Evolutionary conservation across 768 basidiomycete species (phyloP).

Genomic region (Leccinum subgranulosum): DNA sequence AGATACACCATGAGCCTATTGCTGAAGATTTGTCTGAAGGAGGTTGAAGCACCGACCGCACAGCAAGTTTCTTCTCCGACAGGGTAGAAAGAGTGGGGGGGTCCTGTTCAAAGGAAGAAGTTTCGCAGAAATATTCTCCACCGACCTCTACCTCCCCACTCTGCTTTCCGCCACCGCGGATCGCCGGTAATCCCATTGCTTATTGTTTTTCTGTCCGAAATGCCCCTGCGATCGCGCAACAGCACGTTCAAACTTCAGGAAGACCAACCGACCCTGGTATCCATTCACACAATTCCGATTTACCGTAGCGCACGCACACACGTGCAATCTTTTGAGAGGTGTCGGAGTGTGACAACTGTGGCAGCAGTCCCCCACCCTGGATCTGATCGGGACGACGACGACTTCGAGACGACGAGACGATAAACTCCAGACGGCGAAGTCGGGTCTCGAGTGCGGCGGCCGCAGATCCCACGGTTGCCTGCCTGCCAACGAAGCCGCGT

Average conservation of each 20-base stretch:
- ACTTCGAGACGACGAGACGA: neutral
- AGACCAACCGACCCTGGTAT: neutral
- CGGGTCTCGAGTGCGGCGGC: no score
- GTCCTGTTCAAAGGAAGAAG: neutral
- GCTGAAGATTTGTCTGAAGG: neutral
- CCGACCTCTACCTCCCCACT: neutral
- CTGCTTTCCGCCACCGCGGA: neutral
- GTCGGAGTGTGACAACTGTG: neutral
- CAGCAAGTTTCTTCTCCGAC: neutral
- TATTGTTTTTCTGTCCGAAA: neutral
- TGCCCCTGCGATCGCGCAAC: neutral
- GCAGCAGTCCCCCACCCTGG: neutral
- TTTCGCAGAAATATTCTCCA: neutral
- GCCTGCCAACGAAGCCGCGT: no score
- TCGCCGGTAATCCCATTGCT: neutral
- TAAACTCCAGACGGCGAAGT: neutral
- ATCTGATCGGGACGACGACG: neutral
- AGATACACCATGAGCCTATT: neutral
- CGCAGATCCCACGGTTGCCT: no score
- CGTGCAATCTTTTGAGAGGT: neutral
- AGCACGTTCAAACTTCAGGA: neutral
- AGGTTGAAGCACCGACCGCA: neutral
- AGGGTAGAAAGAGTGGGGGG: neutral
- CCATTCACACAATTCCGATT: neutral
- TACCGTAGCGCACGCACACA: neutral